Conservation (phyloP, 1,284 basidiomycete genomes). For the Athelia psychrophila region DNA sequence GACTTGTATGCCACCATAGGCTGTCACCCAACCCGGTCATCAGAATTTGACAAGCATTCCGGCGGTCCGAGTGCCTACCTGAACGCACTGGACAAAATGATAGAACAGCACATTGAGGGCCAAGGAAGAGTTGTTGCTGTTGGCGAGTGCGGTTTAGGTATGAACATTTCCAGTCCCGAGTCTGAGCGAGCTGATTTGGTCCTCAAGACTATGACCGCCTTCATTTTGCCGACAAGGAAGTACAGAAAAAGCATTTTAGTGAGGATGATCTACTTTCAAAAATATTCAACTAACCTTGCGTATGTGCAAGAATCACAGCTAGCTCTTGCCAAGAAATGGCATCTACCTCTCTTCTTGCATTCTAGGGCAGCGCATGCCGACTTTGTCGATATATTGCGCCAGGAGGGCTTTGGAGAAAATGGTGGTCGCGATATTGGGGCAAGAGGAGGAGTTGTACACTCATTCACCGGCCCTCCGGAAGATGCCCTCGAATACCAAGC, state of each 20-base stretch:
- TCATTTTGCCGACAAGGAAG: conserved; percentile 63
- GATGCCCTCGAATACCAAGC: conserved; percentile 58
- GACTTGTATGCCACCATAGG: conserved; percentile 79
- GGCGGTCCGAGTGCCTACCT: conserved; percentile 69
- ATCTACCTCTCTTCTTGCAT: conserved; percentile 84
- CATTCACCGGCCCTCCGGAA: conserved; percentile 72
- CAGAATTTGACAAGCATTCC: conserved; percentile 65
- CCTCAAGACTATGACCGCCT: conserved; percentile 79
- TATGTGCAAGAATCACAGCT: conserved; percentile 54
- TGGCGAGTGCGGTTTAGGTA: conserved; percentile 86
- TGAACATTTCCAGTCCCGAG: conserved; percentile 8
- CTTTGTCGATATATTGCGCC: conserved; percentile 64
- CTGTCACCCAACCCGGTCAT: conserved; percentile 84
- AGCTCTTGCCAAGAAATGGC: conserved; percentile 64
- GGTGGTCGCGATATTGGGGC: conserved; percentile 54
- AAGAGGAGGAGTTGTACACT: conserved; percentile 81
- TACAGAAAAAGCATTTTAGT: conserved; percentile 73
- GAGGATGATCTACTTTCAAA: conserved; percentile 14
- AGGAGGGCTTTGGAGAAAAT: conserved; percentile 61
- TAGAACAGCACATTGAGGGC: conserved; percentile 52
- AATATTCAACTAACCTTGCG: conserved; percentile 1
- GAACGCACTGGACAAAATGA: conserved; percentile 53
- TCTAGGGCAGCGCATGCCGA: conserved; percentile 77
- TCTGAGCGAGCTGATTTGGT: neutral
- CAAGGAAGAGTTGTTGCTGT: conserved; percentile 69